Evolutionary conservation across 1,284 basidiomycete genomes (phyloP), one percentile per base, ranked within the genome.

Genomic region (Porogramme epimiltina): DNA sequence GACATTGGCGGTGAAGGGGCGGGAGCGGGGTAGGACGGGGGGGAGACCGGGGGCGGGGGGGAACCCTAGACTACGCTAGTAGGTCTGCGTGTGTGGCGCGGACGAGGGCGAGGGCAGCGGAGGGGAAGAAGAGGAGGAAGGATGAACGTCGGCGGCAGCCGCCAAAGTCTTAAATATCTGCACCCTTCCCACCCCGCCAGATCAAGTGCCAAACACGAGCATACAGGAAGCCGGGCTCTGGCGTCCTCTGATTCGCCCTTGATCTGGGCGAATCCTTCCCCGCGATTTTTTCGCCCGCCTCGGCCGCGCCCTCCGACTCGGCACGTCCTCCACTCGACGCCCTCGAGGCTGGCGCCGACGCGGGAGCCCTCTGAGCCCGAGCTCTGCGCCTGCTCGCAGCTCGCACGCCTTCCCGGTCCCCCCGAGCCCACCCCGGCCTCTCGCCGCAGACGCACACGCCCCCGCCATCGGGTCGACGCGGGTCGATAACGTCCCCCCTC

Each of bases 1-100:
- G 68, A 70, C 68, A 70, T 70, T 37, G 50, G 23, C 42, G 42
- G 42, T 45, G 44, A 39, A 37, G 31, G 46, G 45, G 45, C 61
- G 60, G 51, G 56, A 47, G 52, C 52, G 59, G 60, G 55, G 60
- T 58, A 53, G 57, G 57, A 40, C 51, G 58, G 56, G 58, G 59
- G 59, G 53, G 57, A 60, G 26, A 47, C 45, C 45, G 43, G 53
- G 57, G 59, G 59, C 47, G 57, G 59, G 61, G 59, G 59, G 51
- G 56, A 61, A 59, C 61, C 62, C 62, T 61, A 60, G 53, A 51
- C 54, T 60, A 42, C 41, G 51, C 52, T 62, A 62, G 52, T 52
- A 47, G 58, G 49, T 38, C 31, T 51, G 59, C 62, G 59, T 58
- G 48, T 45, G 54, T 44, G 52, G 53, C 55, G 62, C 58, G 52